These are phyloP conservation scores for Pelargonium citronellum DNA, from an alignment of 441 rosid genomes.

Conservation along the genomic window DNA sequence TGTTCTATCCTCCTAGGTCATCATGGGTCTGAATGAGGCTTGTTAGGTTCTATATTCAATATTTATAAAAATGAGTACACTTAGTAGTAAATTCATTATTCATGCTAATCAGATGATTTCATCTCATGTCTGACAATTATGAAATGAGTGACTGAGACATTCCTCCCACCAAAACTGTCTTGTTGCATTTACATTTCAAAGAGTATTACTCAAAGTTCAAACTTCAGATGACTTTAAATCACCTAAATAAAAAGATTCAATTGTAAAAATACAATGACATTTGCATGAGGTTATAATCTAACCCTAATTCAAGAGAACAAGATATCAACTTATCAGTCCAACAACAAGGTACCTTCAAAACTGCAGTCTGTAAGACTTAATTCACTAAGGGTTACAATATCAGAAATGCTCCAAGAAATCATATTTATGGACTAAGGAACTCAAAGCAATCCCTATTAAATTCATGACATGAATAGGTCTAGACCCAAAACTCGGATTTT, in stretches of 20 bases:
- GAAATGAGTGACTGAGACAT: too few relatives aligned
- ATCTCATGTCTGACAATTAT: too few relatives aligned
- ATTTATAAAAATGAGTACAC: too few relatives aligned
- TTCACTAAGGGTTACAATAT: background rate
- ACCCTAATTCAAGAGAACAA: background rate
- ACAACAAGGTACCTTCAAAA: background rate
- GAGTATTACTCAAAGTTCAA: background rate
- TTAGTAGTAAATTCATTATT: too few relatives aligned
- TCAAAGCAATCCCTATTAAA: background rate
- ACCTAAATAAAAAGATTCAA: background rate
- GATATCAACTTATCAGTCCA: background rate
- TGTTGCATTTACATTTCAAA: background rate
- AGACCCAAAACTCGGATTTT: background rate
- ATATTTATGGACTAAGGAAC: background rate
- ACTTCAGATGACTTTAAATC: background rate
- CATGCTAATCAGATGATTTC: too few relatives aligned
- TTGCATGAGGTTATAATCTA: background rate
- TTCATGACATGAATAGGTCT: background rate
- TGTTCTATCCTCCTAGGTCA: background rate
- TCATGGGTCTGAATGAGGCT: background rate
- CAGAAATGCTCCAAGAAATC: background rate
- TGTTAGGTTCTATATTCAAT: background rate
- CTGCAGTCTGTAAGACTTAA: background rate
- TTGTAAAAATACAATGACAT: background rate
- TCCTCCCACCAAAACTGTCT: too few relatives aligned